Evolutionary conservation across 2,329 filamentous ascomycete species (phyloP), one percentile per base, ranked within the genome.

Genomic region (Albophoma yamanashiensis): DNA sequence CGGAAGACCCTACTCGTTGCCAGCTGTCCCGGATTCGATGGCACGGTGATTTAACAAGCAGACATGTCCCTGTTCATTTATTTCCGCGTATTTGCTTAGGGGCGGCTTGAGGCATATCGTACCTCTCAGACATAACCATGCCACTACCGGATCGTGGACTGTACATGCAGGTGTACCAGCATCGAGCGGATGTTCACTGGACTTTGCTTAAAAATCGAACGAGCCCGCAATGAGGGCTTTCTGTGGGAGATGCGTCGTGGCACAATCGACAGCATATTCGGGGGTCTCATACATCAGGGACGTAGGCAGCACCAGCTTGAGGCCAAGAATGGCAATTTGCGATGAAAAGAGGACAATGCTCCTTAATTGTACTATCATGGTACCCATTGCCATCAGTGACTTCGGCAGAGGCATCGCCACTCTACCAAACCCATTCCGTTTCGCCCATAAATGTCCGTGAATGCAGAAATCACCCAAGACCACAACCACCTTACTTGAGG

Each of bases 401-500:
- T 71, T 76, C 73, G 73, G 71, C 74, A 75, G 73, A 74, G 71
- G 70, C 70, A 68, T 70, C 71, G 70, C 70, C 73, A 73, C 70
- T 76, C 77, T 77, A 79, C 74, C 75, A 81, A 77, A 79, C 78
- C 78, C 78, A 76, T 75, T 77, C 78, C 79, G 77, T 81, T 82
- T 82, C 79, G 79, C 80, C 80, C 73, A 62, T 75, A 78, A 78
- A 72, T 74, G 71, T 78, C 79, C 80, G 75, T 81, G 78, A 82
- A 82, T 82, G 79, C 79, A 81, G 76, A 76, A 78, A 79, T 76
- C 77, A 76, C 78, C 75, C 64, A 73, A 74, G 73, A 75, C 75
- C 74, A 73, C 73, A 75, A 72, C 74, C 81, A 85, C 94, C 82
- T 87, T 97, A 97, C 87, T 99, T 99, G 80, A 99, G 89, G 80